Base-by-base conservation (phyloP, 2,329 filamentous ascomycete genomes). In the Phialocephala subalpina region DNA sequence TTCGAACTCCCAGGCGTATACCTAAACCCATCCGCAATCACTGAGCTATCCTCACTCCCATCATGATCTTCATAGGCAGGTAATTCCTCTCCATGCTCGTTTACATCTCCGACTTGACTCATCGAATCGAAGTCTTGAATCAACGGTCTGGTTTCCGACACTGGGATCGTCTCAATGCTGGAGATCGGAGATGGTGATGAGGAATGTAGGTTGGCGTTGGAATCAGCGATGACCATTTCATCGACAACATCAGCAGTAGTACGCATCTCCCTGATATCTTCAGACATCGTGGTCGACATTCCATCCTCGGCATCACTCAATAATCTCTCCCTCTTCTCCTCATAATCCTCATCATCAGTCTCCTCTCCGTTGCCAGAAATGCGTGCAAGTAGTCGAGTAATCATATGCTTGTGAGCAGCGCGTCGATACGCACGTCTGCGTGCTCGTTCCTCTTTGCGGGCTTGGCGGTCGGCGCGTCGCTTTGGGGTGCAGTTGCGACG, bases 11-110 rank as follows among this genome's bases (percentile, higher is more conserved):
- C 74, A 2, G 71, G 73, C 8, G 67, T 73, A 66, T 74, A 74
- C 58, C 71, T 55, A 33, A 75, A 75, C 0, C 74, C 74, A 72
- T 76, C 72, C 1, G 74, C 69, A 14, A 75, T 67, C 4, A 74
- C 27, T 20, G 66, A 68, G 12, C 67, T 56, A 33, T 60, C 53
- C 3, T 74, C 73, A 52, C 69, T 70, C 12, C 68, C 68, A 62
- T 74, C 71, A 38, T 68, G 66, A 64, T 74, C 69, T 40, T 72
- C 73, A 57, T 75, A 73, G 5, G 72, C 72, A n/a, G 72, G 73
- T 9, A 74, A 52, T 33, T 73, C 69, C 42, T 73, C 72, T 18
- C 49, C 49, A 14, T 42, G 4, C 18, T 6, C 38, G 4, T 14
- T 3, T 3, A 3, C 38, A 6, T 64, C 67, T 3, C 68, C 67